Base-by-base conservation (phyloP, 2,329 filamentous ascomycete species). In the Cladosporium sp. region DNA sequence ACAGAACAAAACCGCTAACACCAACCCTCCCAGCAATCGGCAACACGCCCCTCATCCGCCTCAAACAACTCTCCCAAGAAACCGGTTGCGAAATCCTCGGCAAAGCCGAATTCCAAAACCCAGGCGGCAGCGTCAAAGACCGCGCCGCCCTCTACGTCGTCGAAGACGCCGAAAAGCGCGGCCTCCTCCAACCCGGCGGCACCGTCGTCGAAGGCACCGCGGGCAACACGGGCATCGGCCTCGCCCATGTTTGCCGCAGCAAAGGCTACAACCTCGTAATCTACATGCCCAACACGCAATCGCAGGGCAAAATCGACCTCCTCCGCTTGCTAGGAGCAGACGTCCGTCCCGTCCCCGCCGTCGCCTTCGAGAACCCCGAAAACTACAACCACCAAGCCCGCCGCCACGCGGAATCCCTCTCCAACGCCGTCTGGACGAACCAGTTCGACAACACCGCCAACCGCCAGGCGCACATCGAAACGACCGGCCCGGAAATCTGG, bases 221-320 rank as follows among this genome's bases (percentile, higher is more conserved):
- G 0, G 93, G 93, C 47, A 98, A 97, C 77, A 98, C 93, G 25
- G 93, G 93, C 57, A 98, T 98, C 69, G 93, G 93, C 1, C 85
- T 98, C 38, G 93, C 93, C 16, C 93, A 97, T 72, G 93, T 98
- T 50, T 97, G 93, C 74, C 83, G 92, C 53, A 88, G 85, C 32
- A 86, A 85, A 62, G 93, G 92, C 35, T 97, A 98, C 78, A 86
- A 86, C 67, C 83, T 95, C 43, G 91, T 97, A 66, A 98, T 98
- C 67, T 98, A 97, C 82, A 97, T 98, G 93, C 93, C 93, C 62
- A 87, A 98, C 77, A 97, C 92, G 42, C 93, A 97, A 74, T 95
- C 91, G 16, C 92, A 95, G 73, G 93, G 91, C 67, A 98, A 98
- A 77, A 88, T 98, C 66, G 93, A 97, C 69, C 79, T 98, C 47